phyloP scores from a whole-genome alignment of 1,139 yeast species.

The Nakaseomyces glabratus region DNA sequence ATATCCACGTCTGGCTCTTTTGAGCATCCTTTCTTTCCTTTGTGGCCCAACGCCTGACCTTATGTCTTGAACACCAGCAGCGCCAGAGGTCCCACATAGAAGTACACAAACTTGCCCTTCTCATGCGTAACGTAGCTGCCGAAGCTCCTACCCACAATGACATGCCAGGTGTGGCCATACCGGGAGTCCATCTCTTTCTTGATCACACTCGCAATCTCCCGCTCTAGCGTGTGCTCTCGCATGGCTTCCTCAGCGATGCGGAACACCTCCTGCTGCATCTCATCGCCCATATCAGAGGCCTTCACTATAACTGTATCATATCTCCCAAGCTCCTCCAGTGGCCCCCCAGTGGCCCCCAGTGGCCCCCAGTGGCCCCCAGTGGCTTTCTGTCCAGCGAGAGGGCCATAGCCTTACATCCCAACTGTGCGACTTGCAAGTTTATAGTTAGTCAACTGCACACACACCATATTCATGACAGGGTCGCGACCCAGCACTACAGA shows the following conservation, averaged over 20 bases:
- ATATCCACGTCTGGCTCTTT: too few species aligned
- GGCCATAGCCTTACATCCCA: too few species aligned
- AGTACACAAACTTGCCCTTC: constrained; percentile 72
- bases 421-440: too few species aligned
- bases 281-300: constrained; percentile 38
- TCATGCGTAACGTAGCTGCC: constrained; percentile 92
- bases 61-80: constrained; percentile 69
- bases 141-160: constrained; percentile 84
- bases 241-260: constrained; percentile 51
- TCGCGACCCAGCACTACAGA: too few species aligned
- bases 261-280: constrained; percentile 49
- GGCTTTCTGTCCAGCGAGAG: too few species aligned
- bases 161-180: constrained; percentile 90
- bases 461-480: too few species aligned
- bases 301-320: constrained; percentile 22
- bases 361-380: too few species aligned
- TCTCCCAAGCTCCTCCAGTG: too few species aligned
- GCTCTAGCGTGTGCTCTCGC: constrained; percentile 42
- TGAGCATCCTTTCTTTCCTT: too few species aligned
- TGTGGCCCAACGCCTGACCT: too few species aligned
- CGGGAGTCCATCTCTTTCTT: constrained; percentile 64
- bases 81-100: constrained; percentile 74
- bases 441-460: too few species aligned
- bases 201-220: constrained; percentile 72
- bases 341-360: too few species aligned